phyloP scores from a whole-genome alignment of 1,284 basidiomycete genomes.

The Volvariella volvacea region DNA sequence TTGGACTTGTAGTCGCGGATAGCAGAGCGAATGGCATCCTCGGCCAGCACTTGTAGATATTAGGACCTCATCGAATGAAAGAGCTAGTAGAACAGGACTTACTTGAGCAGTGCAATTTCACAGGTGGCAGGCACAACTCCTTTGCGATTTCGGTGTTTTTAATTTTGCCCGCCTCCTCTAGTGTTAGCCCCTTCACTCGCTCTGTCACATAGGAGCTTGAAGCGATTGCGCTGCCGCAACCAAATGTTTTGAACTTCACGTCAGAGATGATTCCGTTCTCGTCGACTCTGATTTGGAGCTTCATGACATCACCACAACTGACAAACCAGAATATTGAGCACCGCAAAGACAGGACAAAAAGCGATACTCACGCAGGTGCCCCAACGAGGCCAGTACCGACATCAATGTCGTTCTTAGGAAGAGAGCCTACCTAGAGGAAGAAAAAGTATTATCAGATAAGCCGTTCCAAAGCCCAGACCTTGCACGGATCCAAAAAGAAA shows the following conservation, averaged over 20 bases:
- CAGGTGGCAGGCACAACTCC: conserved; percentile 91
- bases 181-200: conserved; percentile 89
- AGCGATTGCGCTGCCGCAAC: conserved; percentile 95
- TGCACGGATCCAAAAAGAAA: conserved; percentile 23
- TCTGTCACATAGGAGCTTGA: conserved; percentile 98
- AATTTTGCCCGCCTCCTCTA: conserved; percentile 94
- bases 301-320: conserved; percentile 94
- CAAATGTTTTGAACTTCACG: conserved; percentile 99
- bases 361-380: conserved; percentile 83
- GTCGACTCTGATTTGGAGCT: conserved; percentile 97
- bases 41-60: conserved; percentile 73
- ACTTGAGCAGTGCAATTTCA: conserved; percentile 92
- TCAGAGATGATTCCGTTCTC: conserved; percentile 94
- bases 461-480: conserved; percentile 20
- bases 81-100: conserved; percentile 23
- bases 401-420: conserved; percentile 86
- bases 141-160: conserved; percentile 99
- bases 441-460: conserved; percentile 51
- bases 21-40: conserved; percentile 95
- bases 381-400: conserved; percentile 98
- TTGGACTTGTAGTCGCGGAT: conserved; percentile 90
- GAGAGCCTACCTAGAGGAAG: conserved; percentile 77
- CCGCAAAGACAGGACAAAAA: conserved; percentile 13
- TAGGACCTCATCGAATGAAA: conserved; percentile 13
- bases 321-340: conserved; percentile 10